Conservation (phyloP, 257 asterid species). For the Thymus mandschuricus region DNA sequence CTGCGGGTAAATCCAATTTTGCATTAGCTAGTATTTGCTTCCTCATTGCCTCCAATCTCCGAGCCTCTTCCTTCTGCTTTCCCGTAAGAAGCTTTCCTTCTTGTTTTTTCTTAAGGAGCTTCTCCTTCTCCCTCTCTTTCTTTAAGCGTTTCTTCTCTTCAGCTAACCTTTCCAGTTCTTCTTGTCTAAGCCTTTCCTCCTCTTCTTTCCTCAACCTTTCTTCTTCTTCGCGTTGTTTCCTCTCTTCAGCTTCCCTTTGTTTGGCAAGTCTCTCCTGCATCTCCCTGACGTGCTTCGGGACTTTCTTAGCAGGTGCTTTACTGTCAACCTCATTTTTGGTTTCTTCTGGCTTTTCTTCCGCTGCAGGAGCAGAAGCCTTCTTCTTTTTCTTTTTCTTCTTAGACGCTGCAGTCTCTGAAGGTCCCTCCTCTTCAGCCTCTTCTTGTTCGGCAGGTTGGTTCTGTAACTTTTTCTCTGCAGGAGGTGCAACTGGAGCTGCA, state of each 20-base stretch:
- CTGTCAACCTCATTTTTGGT: conserved; percentile 47
- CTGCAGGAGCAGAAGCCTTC: conserved; percentile 55
- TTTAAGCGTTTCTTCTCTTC: conserved; percentile 87
- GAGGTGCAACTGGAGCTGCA: conserved; percentile 43
- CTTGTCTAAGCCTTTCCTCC: conserved; percentile 73
- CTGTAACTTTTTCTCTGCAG: conserved; percentile 46
- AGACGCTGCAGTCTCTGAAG: conserved; percentile 61
- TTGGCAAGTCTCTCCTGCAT: conserved; percentile 89
- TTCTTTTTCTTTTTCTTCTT: conserved; percentile 84
- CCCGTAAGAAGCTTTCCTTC: conserved; percentile 85
- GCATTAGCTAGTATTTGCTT: conserved; percentile 79
- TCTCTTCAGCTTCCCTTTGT: conserved; percentile 79
- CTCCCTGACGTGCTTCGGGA: conserved; percentile 80
- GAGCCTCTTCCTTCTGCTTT: conserved; percentile 93
- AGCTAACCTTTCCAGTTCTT: conserved; percentile 70
- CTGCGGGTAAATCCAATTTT: conserved; percentile 47
- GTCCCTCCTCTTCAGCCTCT: conserved; percentile 66
- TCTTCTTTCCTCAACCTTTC: conserved; percentile 87
- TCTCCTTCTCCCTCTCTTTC: conserved; percentile 91
- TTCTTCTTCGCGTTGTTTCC: conserved; percentile 76
- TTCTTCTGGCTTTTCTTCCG: conserved; percentile 72
- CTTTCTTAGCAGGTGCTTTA: conserved; percentile 61
- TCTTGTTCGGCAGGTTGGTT: conserved; percentile 49
- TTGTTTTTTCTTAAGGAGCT: conserved; percentile 72
- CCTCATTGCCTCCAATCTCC: conserved; percentile 85